These are phyloP conservation scores for Lumnitzera racemosa DNA, from an alignment of 345 rosid genomes.

Conservation along the genomic window DNA sequence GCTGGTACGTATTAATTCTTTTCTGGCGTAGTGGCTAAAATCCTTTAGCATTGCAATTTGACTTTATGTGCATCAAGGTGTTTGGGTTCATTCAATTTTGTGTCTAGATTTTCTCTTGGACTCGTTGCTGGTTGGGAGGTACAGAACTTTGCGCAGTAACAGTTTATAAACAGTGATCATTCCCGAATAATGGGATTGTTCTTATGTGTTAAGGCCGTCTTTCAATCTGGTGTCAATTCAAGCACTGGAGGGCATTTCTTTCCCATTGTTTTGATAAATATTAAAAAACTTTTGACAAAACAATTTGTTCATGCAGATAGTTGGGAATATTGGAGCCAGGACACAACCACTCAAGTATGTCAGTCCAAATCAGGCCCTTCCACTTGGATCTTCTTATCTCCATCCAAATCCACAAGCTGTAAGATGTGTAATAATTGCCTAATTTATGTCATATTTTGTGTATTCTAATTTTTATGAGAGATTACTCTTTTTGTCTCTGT, in stretches of 20 bases:
- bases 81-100: too few species aligned
- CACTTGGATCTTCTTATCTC: conserved; percentile 46
- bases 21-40: neutral
- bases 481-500: conserved; percentile 3
- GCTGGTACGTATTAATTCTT: neutral
- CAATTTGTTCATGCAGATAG: conserved; percentile 26
- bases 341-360: conserved; percentile 49
- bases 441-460: conserved; percentile 4
- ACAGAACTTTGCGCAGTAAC: neutral
- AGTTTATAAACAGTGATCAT: too few species aligned
- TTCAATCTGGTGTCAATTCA: neutral
- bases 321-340: conserved; percentile 55
- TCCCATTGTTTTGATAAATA: neutral
- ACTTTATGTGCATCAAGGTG: too few species aligned
- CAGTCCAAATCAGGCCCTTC: conserved; percentile 60
- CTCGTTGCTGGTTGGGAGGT: neutral
- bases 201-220: too few species aligned
- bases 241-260: neutral
- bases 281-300: neutral
- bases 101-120: neutral
- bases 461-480: conserved; percentile 5
- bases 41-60: neutral
- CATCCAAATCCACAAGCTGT: conserved; percentile 62
- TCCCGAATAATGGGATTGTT: too few species aligned
- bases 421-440: conserved; percentile 14